Percentiles rank a stretch among this genome's conserved stretches.
Conservation (phyloP, 495 filamentous ascomycete genomes). For the Chaetomidium leptoderma region DNA sequence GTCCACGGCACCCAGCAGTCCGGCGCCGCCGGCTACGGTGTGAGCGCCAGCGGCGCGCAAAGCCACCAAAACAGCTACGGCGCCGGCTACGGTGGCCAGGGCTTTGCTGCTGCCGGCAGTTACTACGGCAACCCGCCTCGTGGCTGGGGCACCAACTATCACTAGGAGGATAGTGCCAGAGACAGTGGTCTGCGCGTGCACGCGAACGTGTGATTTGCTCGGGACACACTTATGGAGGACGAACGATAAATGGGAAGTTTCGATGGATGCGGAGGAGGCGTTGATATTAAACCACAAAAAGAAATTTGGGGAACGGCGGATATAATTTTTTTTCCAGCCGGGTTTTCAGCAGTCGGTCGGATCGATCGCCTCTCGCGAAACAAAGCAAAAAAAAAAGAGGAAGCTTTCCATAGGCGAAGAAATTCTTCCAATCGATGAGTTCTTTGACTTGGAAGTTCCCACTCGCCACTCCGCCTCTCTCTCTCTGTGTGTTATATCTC, state of each 20-base stretch:
- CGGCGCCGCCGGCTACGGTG: constrained; percentile 65
- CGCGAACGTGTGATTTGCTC: neutral
- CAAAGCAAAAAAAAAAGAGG: neutral
- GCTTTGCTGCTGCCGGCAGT: constrained; percentile 41
- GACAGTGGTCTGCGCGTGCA: neutral
- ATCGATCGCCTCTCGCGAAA: neutral
- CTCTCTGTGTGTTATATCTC: constrained; percentile 3
- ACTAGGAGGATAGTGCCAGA: constrained; percentile 32
- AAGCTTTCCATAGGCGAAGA: constrained; percentile 8
- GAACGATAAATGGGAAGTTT: too few relatives aligned
- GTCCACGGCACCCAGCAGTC: constrained; percentile 54
- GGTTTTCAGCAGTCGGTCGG: neutral
- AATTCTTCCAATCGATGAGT: constrained; percentile 7
- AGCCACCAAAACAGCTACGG: constrained; percentile 59
- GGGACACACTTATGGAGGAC: neutral
- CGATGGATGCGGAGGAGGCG: too few relatives aligned
- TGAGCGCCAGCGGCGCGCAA: constrained; percentile 60
- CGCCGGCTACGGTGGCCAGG: constrained; percentile 53
- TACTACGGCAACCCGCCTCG: constrained; percentile 52
- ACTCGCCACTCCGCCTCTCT: neutral
- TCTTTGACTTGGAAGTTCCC: neutral
- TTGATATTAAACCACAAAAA: too few relatives aligned
- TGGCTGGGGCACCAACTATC: constrained; percentile 71
- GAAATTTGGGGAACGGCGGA: too few relatives aligned
- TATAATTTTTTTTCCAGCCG: neutral